Conservation (phyloP, 2,329 filamentous ascomycete genomes). For the Ophiostoma novo-ulmi region DNA sequence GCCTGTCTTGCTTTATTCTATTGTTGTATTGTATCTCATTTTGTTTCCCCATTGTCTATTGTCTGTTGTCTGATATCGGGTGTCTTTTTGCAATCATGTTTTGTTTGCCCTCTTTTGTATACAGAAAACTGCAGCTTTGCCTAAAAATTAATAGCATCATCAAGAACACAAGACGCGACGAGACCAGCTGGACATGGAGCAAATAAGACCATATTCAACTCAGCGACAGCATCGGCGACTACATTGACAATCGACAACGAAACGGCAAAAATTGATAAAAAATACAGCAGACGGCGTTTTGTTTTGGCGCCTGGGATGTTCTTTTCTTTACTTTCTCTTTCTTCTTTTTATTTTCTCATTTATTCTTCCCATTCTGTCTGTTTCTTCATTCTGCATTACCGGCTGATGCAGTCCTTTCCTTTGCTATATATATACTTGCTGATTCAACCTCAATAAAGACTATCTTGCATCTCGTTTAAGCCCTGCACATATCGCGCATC, state of each 20-base stretch:
- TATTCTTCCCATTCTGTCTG: not conserved
- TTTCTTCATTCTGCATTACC: constrained; percentile 9
- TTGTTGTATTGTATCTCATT: not conserved
- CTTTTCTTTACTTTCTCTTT: not conserved
- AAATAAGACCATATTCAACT: too few species aligned
- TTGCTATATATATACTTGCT: not conserved
- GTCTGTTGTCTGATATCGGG: not conserved
- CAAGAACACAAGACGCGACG: too few species aligned
- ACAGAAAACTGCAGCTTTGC: constrained; percentile 8
- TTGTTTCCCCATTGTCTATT: not conserved
- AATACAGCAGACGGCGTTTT: constrained; percentile 6
- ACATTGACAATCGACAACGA: not conserved
- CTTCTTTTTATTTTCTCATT: not conserved
- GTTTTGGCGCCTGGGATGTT: constrained; percentile 3
- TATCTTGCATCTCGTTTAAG: not conserved
- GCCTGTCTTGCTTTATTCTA: not conserved
- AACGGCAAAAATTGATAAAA: not conserved
- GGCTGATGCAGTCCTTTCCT: constrained; percentile 19
- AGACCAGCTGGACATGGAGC: too few species aligned
- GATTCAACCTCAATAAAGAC: not conserved
- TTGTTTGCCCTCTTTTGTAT: constrained; percentile 4
- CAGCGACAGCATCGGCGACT: not conserved
- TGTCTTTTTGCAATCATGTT: not conserved
- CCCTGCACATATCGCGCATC: not conserved
- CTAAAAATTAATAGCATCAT: constrained; percentile 3